These are phyloP conservation scores for Lasiodiplodia citricola DNA, from an alignment of 2,329 filamentous ascomycete species.

Conservation along the genomic window DNA sequence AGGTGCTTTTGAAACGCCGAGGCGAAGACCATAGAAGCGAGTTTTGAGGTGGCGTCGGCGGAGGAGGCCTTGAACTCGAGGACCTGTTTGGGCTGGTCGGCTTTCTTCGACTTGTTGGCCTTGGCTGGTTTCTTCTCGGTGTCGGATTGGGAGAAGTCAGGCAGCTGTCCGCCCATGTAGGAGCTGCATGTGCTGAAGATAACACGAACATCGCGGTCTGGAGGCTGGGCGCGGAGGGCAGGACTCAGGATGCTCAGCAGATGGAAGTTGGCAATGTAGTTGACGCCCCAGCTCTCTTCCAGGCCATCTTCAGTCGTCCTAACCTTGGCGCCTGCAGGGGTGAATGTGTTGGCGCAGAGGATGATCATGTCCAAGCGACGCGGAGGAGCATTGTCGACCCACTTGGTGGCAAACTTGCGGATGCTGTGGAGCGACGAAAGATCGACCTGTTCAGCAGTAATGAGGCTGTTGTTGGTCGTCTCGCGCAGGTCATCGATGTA, in stretches of 20 bases:
- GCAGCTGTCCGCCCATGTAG: slow-evolving; percentile 78
- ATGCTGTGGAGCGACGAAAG: slow-evolving; percentile 87
- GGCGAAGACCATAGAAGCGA: slow-evolving; percentile 89
- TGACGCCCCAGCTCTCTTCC: slow-evolving; percentile 91
- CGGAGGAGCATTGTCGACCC: slow-evolving; percentile 94
- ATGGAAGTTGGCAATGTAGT: slow-evolving; percentile 96
- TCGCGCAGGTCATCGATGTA: slow-evolving; percentile 87
- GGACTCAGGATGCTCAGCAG: slow-evolving; percentile 89
- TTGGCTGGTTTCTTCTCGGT: slow-evolving; percentile 58
- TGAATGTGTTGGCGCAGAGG: slow-evolving; percentile 80
- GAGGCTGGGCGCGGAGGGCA: slow-evolving; percentile 85
- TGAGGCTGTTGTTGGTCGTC: slow-evolving; percentile 78
- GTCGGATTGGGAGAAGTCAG: slow-evolving; percentile 56
- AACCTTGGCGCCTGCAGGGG: slow-evolving; percentile 67
- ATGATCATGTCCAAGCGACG: slow-evolving; percentile 89
- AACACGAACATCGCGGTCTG: slow-evolving; percentile 90
- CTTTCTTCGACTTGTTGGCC: slow-evolving; percentile 27
- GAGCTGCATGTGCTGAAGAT: slow-evolving; percentile 86
- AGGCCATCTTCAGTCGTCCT: slow-evolving; percentile 76
- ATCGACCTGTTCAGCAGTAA: slow-evolving; percentile 95
- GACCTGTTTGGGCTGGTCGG: slow-evolving; percentile 28
- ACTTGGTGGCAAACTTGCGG: slow-evolving; percentile 91
- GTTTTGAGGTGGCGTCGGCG: slow-evolving; percentile 57
- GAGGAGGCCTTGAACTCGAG: slow-evolving; percentile 50
- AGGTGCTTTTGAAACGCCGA: slow-evolving; percentile 92